Evolutionary conservation across 352 stramenopile genomes (phyloP).

Genomic region (Pythium biforme): DNA sequence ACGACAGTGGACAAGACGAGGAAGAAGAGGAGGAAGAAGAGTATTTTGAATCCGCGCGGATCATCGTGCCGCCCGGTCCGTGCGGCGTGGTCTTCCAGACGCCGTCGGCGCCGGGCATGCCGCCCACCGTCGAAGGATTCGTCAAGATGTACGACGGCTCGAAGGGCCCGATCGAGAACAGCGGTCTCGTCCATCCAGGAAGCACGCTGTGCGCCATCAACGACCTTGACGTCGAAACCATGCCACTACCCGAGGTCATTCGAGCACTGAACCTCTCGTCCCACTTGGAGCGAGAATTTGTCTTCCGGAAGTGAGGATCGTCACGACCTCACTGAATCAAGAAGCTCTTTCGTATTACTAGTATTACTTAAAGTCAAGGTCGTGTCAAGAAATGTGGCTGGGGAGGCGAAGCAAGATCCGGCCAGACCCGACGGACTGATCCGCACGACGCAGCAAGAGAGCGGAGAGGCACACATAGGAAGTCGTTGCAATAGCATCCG

Average conservation of each 20-base stretch:
- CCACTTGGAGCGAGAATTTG: constrained; percentile 69
- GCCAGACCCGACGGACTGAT: neutral
- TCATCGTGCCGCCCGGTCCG: constrained; percentile 72
- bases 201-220: constrained; percentile 79
- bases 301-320: constrained; percentile 60
- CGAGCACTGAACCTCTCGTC: constrained; percentile 70
- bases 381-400: neutral
- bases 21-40: constrained; percentile 50
- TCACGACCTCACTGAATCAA: neutral
- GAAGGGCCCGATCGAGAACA: constrained; percentile 79
- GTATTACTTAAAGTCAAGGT: neutral
- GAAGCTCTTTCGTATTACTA: constrained; percentile 3
- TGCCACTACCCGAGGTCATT: constrained; percentile 68
- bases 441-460: neutral
- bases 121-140: constrained; percentile 75
- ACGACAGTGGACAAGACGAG: constrained; percentile 13
- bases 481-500: neutral
- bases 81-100: constrained; percentile 73
- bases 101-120: constrained; percentile 27
- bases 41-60: constrained; percentile 69
- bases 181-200: constrained; percentile 55
- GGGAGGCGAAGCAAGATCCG: neutral
- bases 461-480: neutral
- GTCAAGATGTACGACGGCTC: constrained; percentile 59
- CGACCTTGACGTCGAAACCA: constrained; percentile 66